These are phyloP conservation scores for Cucumis sativus DNA, from an alignment of 306 rosid genomes.

Conservation along the genomic window Cucumber_9930_V3 NC_026657.2:6432501-6433000, in stretches of 20 bases:
- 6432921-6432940: neutral
- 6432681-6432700: no score
- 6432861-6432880: neutral
- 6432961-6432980: neutral
- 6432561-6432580: slow-evolving; percentile 97
- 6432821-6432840: no score
- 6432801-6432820: neutral
- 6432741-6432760: neutral
- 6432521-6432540: slow-evolving; percentile 86
- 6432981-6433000: neutral
- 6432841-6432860: neutral
- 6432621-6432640: slow-evolving; percentile 79
- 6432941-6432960: neutral
- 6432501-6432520: slow-evolving; percentile 93
- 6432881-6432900: neutral
- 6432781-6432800: neutral
- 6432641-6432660: slow-evolving; percentile 77
- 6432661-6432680: slow-evolving; percentile 4
- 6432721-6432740: neutral
- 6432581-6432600: slow-evolving; percentile 97
- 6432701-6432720: no score
- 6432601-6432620: slow-evolving; percentile 94
- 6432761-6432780: neutral
- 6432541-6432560: slow-evolving; percentile 91
- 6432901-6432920: neutral